Base-by-base conservation (phyloP, 2,329 filamentous ascomycete species). In the Grosmannia clavigera region DNA sequence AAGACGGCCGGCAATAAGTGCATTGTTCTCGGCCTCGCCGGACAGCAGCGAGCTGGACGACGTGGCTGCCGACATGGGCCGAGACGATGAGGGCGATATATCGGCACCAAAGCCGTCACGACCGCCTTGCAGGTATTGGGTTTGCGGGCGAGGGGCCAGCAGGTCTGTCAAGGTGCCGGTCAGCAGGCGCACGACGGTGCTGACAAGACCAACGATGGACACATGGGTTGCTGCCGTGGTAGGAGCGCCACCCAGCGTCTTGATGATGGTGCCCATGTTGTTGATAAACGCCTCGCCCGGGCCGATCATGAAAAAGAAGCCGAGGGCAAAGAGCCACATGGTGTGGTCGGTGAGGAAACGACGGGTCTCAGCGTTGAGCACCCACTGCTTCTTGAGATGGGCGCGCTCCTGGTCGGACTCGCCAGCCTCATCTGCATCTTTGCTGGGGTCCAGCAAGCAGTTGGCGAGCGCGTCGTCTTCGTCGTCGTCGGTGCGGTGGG, bases 231-330 rank as follows among this genome's bases (percentile, higher is more conserved):
- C 84, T 48, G 88, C 80, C 57, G 88, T 81, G 55, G 86, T 83
- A 66, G 76, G 70, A 66, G 67, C 64, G 14, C 64, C 43, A 58
- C 74, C 31, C 16, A 22, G 78, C 0, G 92, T 95, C 65, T 88
- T 87, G 66, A 97, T 92, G 63, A 99, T 86, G 29, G 92, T 96
- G 43, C 94, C 94, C 11, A 99, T 77, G 67, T 97, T 99, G 75
- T 97, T 99, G 74, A 97, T 91, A 71, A 96, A 99, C 12, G 92
- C 89, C 73, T 99, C 94, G n/a, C 92, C 92, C 0, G 94, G 92
- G 0, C 94, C 94, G 59, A 92, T 89, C 66, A 96, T 89, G 64
- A 97, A 81, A 72, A 97, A 90, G 74, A 99, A 97, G 25, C 91
- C 92, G 0, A 86, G 76, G 0, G 92, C 90, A 65, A 99, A 86